Base-by-base conservation (phyloP, 768 basidiomycete species). In the Amanita fuliginea region DNA sequence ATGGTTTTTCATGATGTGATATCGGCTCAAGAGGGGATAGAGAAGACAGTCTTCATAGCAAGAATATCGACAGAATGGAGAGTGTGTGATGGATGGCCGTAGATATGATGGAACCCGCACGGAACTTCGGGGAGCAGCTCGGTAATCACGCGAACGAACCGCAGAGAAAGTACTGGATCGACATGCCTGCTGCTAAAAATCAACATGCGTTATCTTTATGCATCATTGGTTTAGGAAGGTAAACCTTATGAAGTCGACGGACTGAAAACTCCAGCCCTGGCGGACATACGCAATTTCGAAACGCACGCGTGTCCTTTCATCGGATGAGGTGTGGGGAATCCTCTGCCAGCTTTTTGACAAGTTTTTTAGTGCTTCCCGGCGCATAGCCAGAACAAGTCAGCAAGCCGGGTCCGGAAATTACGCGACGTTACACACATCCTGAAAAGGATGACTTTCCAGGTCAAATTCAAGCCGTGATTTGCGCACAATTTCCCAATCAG, bases 401-500 rank as follows among this genome's bases (percentile, higher is more conserved):
- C 14, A 6, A 21, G 3, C 41, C 42, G 14, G 42, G 24, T 13
- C 24, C 42, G 42, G 42, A 43, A 28, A 43, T 43, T 43, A 28
- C 26, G n/a, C 42, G 26, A 16, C n/a, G 22, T 46, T 35, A 35
- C 19, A 35, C 14, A 9, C 21, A 21, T 13, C 35, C 32, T 34
- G 10, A n/a, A 36, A 46, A 30, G 18, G 28, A 42, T 14, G 19
- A 18, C 26, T 26, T 43, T 50, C 33, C 7, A 40, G 28, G 16
- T 3, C 13, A 43, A 43, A 26, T 28, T 18, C 26, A 14, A 21
- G 37, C 11, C 35, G 16, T 5, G 8, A 14, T 50, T 50, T 50
- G 28, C 37, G n/a, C 21, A 43, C 32, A 30, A 41, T 49, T 50
- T 41, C 49, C 32, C 16, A 50, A 50, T 33, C 13, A 19, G 37